Conservation (phyloP, 1,284 basidiomycete species). For the Naganishia sp. region DNA sequence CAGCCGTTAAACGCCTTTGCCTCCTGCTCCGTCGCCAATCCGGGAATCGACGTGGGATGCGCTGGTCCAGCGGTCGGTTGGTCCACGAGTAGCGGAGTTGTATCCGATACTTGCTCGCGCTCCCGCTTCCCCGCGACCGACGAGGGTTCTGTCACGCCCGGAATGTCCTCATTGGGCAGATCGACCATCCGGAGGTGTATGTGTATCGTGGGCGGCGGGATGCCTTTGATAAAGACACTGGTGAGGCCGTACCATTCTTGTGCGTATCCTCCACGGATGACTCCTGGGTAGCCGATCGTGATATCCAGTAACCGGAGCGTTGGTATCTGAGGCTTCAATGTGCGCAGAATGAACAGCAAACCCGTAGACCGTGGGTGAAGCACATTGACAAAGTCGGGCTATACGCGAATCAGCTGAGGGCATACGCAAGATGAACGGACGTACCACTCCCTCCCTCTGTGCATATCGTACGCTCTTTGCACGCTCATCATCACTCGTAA, state of each 20-base stretch:
- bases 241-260: conserved; percentile 65
- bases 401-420: conserved; percentile 8
- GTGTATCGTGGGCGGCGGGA: conserved; percentile 82
- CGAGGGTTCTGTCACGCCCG: conserved; percentile 31
- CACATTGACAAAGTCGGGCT: conserved; percentile 76
- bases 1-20: conserved; percentile 75
- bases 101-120: conserved; percentile 7
- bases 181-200: conserved; percentile 79
- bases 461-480: conserved; percentile 76
- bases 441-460: conserved; percentile 48
- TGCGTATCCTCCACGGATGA: conserved; percentile 54
- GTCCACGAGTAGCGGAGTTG: not conserved
- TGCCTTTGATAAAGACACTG: conserved; percentile 79
- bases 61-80: not conserved
- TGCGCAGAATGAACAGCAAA: conserved; percentile 78
- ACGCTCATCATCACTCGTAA: conserved; percentile 59
- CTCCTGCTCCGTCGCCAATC: conserved; percentile 55
- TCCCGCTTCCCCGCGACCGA: not conserved
- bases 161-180: conserved; percentile 54
- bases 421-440: conserved; percentile 45
- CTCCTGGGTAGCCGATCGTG: conserved; percentile 86
- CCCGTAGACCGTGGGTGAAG: conserved; percentile 90
- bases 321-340: conserved; percentile 74
- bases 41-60: conserved; percentile 1
- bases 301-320: conserved; percentile 80